Base-by-base conservation (phyloP, 768 basidiomycete genomes). In the Obba rivulosa region DNA sequence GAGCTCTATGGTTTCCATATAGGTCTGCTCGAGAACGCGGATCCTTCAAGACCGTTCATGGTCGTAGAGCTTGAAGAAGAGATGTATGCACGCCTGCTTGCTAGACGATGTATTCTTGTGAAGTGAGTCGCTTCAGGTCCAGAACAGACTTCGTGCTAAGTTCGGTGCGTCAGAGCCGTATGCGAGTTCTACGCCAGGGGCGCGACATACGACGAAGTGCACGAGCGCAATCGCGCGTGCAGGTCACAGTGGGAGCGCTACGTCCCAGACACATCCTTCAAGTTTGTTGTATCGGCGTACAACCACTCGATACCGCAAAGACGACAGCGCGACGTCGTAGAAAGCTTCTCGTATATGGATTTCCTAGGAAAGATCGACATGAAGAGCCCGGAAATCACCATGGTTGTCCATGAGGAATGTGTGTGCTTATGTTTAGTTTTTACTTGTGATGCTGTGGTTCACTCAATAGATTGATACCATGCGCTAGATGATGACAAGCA, bases 351-450 rank as follows among this genome's bases (percentile, higher is more conserved):
- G 2, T 96, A 91, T 61, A 92, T 97, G 87, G 81, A 69, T 17
- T 83, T 92, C 53, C 64, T 74, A 49, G 93, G 93, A 11, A 78
- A 78, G 56, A 90, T 96, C 55, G 81, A 87, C 46, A 79, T 98
- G 79, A 83, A 81, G 52, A 71, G 72, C 38, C 88, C 94, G 0
- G 80, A 92, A 38, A 77, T 92, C 24, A 75, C 75, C 8, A 68
- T 91, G 21, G 78, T 80, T 0, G 81, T 85, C 43, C 88, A 86
- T 46, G 94, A 96, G 71, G 93, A 95, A 70, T 95, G 93, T 93
- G 51, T 53, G 81, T 67, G 1, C n/a, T 18, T 2, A 48, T 24
- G 25, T 18, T 14, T 16, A 13, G 44, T 35, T 42, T 42, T 23
- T 8, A 35, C 34, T 10, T 35, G 34, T 35, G 34, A 22, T 36